Evolutionary conservation across 345 rosid genomes (phyloP).

Genomic region (Arabidopsis arenosa): DNA sequence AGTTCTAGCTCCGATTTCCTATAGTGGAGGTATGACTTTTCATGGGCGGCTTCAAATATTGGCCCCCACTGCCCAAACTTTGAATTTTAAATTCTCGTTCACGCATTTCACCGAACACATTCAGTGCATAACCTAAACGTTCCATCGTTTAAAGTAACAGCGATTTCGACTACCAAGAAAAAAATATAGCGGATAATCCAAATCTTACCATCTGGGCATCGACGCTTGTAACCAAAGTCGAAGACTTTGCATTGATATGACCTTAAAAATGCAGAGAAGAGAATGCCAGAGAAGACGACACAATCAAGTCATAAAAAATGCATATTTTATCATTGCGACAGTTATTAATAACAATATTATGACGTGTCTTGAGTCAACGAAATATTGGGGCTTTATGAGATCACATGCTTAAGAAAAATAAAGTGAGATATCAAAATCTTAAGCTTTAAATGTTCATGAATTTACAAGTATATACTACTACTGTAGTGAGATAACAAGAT

Average conservation of each 20-base stretch:
- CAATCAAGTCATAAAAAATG: not conserved
- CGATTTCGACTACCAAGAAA: not conserved
- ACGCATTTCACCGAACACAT: conserved; percentile 34
- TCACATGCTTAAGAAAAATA: not conserved
- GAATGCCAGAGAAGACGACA: conserved; percentile 6
- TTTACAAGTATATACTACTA: conserved; percentile 16
- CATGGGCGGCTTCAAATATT: conserved; percentile 11
- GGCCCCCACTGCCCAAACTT: conserved; percentile 35
- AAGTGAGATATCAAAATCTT: not conserved
- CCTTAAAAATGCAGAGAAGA: not conserved
- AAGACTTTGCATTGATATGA: not conserved
- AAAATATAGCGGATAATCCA: not conserved
- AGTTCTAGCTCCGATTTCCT: no score
- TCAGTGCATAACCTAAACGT: conserved; percentile 12
- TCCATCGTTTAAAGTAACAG: not conserved
- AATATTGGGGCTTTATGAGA: not conserved
- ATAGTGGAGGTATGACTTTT: conserved; percentile 26
- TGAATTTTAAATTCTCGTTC: conserved; percentile 16
- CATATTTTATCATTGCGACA: not conserved
- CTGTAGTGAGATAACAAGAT: not conserved
- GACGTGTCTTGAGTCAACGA: conserved; percentile 12
- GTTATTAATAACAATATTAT: not conserved
- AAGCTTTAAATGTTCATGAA: not conserved
- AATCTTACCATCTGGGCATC: conserved; percentile 11
- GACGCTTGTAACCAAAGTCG: conserved; percentile 28